These are phyloP conservation scores for Cyphellophora europaea DNA, from an alignment of 2,329 filamentous ascomycete species.

Conservation along the genomic window DNA sequence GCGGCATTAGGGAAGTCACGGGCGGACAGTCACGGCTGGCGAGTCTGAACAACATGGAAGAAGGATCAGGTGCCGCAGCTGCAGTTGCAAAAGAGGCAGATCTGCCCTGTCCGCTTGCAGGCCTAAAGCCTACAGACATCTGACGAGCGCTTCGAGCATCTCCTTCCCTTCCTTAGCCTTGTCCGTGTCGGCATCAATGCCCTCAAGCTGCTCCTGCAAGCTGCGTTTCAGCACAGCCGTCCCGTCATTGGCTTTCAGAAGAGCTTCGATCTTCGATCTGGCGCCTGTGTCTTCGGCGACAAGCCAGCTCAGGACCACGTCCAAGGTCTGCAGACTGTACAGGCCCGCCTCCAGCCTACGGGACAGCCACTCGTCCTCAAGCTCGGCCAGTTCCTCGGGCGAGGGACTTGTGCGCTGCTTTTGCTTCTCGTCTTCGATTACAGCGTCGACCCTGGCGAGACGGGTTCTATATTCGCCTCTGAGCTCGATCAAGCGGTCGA, in stretches of 20 bases:
- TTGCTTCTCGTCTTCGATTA: conserved; percentile 48
- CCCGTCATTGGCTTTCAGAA: conserved; percentile 58
- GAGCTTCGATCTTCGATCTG: conserved; percentile 50
- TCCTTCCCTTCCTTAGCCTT: conserved; percentile 48
- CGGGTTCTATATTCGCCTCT: conserved; percentile 60
- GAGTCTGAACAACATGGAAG: too few relatives aligned
- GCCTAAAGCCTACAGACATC: conserved; percentile 27
- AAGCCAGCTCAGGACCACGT: conserved; percentile 82
- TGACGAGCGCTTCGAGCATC: conserved; percentile 55
- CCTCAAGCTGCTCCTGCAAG: conserved; percentile 58
- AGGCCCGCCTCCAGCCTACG: conserved; percentile 73
- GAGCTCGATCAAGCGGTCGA: conserved; percentile 60
- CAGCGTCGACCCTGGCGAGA: conserved; percentile 53
- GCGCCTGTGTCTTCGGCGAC: conserved; percentile 79
- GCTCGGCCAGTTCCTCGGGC: conserved; percentile 51
- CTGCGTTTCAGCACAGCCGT: conserved; percentile 56
- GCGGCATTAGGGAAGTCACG: too few relatives aligned
- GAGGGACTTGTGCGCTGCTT: conserved; percentile 49
- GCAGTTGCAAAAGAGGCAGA: too few relatives aligned
- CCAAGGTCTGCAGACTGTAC: conserved; percentile 72
- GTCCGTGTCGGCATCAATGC: conserved; percentile 45
- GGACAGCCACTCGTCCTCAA: conserved; percentile 64
- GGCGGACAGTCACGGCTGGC: too few relatives aligned
- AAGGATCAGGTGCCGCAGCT: too few relatives aligned
- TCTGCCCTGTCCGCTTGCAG: too few relatives aligned